A percentile compares a stretch with the other conserved stretches of the same genome.
phyloP scores from a whole-genome alignment of 345 rosid species.

The Syzygium grande region DNA sequence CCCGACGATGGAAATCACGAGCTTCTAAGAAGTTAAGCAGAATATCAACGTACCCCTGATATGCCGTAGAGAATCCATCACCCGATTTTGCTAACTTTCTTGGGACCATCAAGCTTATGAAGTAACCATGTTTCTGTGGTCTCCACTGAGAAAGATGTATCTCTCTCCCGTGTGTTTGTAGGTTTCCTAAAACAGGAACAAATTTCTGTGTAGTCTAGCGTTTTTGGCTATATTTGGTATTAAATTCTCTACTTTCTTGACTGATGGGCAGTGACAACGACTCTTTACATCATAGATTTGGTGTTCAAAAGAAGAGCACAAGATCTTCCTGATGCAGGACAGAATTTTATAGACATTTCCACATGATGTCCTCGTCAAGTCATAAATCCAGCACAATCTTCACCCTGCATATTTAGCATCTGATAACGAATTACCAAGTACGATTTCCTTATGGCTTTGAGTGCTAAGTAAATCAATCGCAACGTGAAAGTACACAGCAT shows the following conservation, averaged over 20 bases:
- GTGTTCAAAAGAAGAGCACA: background rate
- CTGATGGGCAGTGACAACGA: background rate
- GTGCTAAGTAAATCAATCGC: background rate
- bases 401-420: background rate
- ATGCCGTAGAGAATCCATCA: background rate
- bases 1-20: constrained; percentile 38
- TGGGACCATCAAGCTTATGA: background rate
- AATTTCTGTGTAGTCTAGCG: background rate
- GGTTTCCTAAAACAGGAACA: background rate
- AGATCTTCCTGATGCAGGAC: background rate
- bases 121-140: background rate
- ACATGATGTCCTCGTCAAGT: background rate
- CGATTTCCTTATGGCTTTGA: background rate
- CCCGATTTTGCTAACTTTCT: background rate
- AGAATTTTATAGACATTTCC: background rate
- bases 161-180: background rate
- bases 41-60: background rate
- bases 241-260: background rate
- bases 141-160: background rate
- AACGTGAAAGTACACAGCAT: background rate
- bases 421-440: background rate
- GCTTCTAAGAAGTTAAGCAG: constrained; percentile 16
- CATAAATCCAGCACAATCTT: background rate
- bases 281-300: background rate
- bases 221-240: background rate